These are phyloP conservation scores for Penicillium sp. DNA, from an alignment of 2,329 filamentous ascomycete species.

Conservation along the genomic window DNA sequence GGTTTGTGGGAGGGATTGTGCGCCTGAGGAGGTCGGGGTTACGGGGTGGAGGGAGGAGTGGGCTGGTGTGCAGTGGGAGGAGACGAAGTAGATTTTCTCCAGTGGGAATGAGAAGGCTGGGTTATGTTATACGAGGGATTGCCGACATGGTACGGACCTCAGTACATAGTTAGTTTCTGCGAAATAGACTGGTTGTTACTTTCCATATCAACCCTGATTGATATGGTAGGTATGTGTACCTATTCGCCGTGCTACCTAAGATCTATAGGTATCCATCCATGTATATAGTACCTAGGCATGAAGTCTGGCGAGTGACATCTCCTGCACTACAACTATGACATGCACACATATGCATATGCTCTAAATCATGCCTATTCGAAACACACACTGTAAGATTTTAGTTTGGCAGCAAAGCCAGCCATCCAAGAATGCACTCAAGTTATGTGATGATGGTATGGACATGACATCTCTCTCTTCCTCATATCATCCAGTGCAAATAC, in stretches of 20 bases:
- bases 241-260: no score
- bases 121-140: background rate
- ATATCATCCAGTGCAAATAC: constrained; percentile 6
- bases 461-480: constrained; percentile 11
- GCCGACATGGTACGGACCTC: no score
- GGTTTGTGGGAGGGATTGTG: constrained; percentile 78
- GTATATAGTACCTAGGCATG: no score
- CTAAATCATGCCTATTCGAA: background rate
- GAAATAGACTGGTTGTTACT: no score
- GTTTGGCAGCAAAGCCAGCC: constrained; percentile 10
- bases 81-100: constrained; percentile 42
- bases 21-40: constrained; percentile 57
- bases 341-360: no score
- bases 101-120: no score
- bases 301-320: no score
- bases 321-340: no score
- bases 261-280: no score
- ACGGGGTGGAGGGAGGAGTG: constrained; percentile 88
- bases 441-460: constrained; percentile 12
- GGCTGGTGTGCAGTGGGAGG: constrained; percentile 98
- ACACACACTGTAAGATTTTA: constrained; percentile 8
- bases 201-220: no score
- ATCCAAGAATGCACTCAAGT: constrained; percentile 1
- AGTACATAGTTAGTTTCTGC: no score
- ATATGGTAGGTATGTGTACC: no score